Base-by-base conservation (phyloP, 2,329 filamentous ascomycete species). In the Conoideocrella luteorostrata region DNA sequence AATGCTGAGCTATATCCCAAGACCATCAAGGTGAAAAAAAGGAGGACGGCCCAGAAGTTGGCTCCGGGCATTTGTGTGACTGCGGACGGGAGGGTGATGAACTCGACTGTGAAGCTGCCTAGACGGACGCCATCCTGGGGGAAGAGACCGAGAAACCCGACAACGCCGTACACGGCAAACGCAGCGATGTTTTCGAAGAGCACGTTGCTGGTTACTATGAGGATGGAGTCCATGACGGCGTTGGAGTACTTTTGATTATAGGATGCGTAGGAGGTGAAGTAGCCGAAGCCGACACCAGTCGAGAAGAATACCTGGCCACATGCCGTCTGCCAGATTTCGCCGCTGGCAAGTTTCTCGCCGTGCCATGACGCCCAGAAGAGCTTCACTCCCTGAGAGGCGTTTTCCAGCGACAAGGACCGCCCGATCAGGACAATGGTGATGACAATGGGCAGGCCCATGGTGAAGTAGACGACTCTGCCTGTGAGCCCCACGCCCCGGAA, bases 221-320 rank as follows among this genome's bases (percentile, higher is more conserved):
- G 61, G 32, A 78, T 62, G 0, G 77, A 72, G 46, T 80, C 77
- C 70, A 76, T 72, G 1, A 80, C 76, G 1, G 76, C 75, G 40
- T 80, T 79, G 7, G 75, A 74, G 54, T 77, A 69, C 49, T 68
- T 67, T 66, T 74, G 51, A 61, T 79, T 79, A 56, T 78, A 80
- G 0, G 72, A 77, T 0, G 76, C 75, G 49, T 79, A 80, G 0
- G 69, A 72, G 0, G 74, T 79, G 47, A 77, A 79, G 53, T 76
- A 77, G 3, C 76, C 75, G 50, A 79, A 78, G 1, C 74, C 75
- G 22, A 79, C 72, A 4, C 75, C 75, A 0, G 73, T 78, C 0
- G 72, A 77, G 59, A 78, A 79, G 57, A 80, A 79, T 36, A 79
- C 75, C 47, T 80, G 77, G 2, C 76, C 75, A 7, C 72, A 70